Evolutionary conservation across 2,329 filamentous ascomycete genomes (phyloP), one percentile per base, ranked within the genome.

Genomic region (Monosporascus ibericus): DNA sequence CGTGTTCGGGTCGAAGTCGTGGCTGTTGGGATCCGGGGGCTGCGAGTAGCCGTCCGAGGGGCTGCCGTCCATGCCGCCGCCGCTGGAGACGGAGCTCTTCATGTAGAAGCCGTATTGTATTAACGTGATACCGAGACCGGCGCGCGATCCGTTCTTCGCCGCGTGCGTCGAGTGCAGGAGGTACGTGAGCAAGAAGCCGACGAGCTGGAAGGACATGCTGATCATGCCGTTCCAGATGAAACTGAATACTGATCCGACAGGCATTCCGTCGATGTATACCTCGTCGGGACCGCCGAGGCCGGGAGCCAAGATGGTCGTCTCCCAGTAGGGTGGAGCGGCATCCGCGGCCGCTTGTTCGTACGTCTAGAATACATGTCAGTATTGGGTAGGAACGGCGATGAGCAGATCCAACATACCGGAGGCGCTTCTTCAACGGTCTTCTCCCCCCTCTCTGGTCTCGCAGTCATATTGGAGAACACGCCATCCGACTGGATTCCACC

Each of bases 321-420:
- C 94, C 94, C 94, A 99, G 72, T 99, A 99, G 0, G 94, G 94
- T 1, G 94, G 94, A 47, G 94, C 94, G 24, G 91, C 88, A 70
- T 99, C 94, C 42, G 92, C 92, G 3, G 94, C 94, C 17, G 94
- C 94, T 82, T 97, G 92, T 78, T 99, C 94, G 70, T 99, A 99
- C 37, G 92, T 92, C 90, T 96, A 63, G 17, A 55, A 47, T 68
- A 77, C 65, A 76, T 14, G 72, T 61, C 61, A 61, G 61, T 52
- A 37, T 44, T 22, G 8, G 24, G 24, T 38, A n/a, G 30, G 6
- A 5, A 39, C 34, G 6, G n/a, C 36, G 46, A 24, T 15, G 48
- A 44, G 38, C 25, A 48, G 49, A 48, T 27, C 15, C 15, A 22
- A 83, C 90, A 60, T 84, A 96, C 92, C 52, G 94, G 94, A 75